These are phyloP conservation scores for button mushroom (Agaricus bisporus) DNA, from an alignment of 768 basidiomycete species.

Conservation along the genomic window DNA sequence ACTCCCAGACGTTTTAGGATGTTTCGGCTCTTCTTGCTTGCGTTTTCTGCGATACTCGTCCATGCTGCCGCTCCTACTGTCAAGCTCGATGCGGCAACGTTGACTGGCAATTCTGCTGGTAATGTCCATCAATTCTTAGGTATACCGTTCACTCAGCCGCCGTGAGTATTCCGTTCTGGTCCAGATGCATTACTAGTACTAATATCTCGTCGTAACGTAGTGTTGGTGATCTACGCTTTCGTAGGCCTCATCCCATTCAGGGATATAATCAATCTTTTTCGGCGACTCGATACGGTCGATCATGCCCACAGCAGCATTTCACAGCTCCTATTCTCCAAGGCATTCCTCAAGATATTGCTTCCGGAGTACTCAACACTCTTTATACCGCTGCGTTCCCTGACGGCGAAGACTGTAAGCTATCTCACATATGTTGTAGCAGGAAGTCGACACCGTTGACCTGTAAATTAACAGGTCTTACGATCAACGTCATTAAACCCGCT, in stretches of 20 bases:
- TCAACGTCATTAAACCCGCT: conserved; percentile 46
- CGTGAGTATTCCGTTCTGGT: conserved; percentile 27
- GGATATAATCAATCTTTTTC: conserved; percentile 28
- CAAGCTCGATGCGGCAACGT: conserved; percentile 36
- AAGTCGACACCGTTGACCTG: neutral
- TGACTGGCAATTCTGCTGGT: conserved; percentile 33
- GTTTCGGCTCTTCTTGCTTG: conserved; percentile 15
- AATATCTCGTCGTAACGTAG: conserved; percentile 15
- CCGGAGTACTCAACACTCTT: conserved; percentile 28
- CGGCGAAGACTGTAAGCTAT: conserved; percentile 37
- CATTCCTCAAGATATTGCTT: conserved; percentile 25
- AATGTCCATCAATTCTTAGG: conserved; percentile 37
- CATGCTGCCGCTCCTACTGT: conserved; percentile 27
- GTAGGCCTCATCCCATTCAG: conserved; percentile 31
- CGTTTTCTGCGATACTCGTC: conserved; percentile 10
- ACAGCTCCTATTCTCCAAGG: conserved; percentile 28
- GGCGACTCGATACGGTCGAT: conserved; percentile 34
- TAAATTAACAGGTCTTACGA: conserved; percentile 33
- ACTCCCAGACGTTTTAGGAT: conserved; percentile 2
- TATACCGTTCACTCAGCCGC: conserved; percentile 50
- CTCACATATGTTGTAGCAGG: neutral
- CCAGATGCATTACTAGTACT: neutral
- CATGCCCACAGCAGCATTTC: conserved; percentile 41
- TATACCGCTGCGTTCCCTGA: conserved; percentile 22
- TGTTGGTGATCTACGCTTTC: conserved; percentile 33